A percentile compares a stretch with the other conserved stretches of the same genome.
phyloP scores from a whole-genome alignment of 805 yeast genomes.

The Ogataea trehalophila region DNA sequence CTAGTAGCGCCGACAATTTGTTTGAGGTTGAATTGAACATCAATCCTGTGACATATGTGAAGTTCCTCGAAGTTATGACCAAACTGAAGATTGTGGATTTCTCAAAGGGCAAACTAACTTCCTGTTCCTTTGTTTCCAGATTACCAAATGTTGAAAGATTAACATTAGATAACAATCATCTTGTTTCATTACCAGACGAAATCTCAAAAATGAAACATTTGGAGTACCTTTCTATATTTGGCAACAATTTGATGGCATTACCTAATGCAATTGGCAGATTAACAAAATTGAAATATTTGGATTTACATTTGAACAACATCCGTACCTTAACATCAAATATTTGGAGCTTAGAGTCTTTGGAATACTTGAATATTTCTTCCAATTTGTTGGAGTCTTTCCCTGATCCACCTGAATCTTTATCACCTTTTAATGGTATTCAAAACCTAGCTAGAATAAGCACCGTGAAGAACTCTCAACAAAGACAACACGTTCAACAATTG shows the following conservation, averaged over 20 bases:
- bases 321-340: slow-evolving; percentile 62
- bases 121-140: slow-evolving; percentile 60
- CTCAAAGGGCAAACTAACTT: slow-evolving; percentile 76
- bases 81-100: slow-evolving; percentile 69
- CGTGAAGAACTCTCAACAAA: neutral
- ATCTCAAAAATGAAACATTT: slow-evolving; percentile 56
- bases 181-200: slow-evolving; percentile 69
- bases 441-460: slow-evolving; percentile 1
- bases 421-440: slow-evolving; percentile 6
- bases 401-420: slow-evolving; percentile 37
- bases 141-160: slow-evolving; percentile 68
- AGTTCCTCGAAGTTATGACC: slow-evolving; percentile 47
- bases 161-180: slow-evolving; percentile 74
- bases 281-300: slow-evolving; percentile 57
- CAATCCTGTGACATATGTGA: slow-evolving; percentile 76
- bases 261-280: slow-evolving; percentile 65
- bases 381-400: slow-evolving; percentile 62
- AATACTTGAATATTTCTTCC: slow-evolving; percentile 64
- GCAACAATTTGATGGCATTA: slow-evolving; percentile 67
- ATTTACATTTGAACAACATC: slow-evolving; percentile 80
- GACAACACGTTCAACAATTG: neutral
- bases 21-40: slow-evolving; percentile 69
- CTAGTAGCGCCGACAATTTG: slow-evolving; percentile 56
- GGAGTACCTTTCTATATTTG: slow-evolving; percentile 61
- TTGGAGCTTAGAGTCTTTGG: slow-evolving; percentile 56